These are phyloP conservation scores for Trichoderma sp. DNA, from an alignment of 2,329 filamentous ascomycete species.

Conservation along the genomic window DNA sequence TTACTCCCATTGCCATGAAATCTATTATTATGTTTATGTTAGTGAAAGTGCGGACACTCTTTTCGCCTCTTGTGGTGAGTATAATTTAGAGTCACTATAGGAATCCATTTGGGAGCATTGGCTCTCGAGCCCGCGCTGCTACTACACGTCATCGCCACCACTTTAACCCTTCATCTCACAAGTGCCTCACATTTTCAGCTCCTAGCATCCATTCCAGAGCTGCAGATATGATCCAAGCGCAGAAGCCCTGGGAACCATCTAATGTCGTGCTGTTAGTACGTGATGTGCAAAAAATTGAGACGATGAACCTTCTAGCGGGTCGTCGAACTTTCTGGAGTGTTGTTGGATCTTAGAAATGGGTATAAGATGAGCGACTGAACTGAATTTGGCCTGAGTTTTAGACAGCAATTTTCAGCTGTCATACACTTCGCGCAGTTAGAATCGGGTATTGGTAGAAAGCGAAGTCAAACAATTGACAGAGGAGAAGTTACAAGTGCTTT, in stretches of 20 bases:
- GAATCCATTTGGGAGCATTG: too few species aligned
- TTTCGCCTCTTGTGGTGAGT: neutral
- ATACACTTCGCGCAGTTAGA: neutral
- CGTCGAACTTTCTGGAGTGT: neutral
- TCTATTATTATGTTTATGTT: neutral
- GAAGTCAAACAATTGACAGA: neutral
- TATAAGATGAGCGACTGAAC: neutral
- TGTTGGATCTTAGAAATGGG: neutral
- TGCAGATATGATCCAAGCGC: neutral
- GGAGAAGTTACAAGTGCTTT: neutral
- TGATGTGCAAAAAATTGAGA: neutral
- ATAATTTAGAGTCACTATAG: neutral
- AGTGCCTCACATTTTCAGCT: neutral
- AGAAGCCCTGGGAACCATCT: neutral
- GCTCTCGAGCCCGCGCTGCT: neutral
- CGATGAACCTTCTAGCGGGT: neutral
- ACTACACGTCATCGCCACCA: neutral
- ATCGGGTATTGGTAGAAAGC: neutral
- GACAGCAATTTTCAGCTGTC: fast-evolving
- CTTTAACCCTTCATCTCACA: neutral
- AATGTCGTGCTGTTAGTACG: neutral
- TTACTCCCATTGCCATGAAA: too few species aligned
- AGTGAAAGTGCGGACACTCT: neutral
- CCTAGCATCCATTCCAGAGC: neutral
- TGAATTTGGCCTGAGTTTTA: neutral